These are phyloP conservation scores for Hygrophorus pudorinus DNA, from an alignment of 768 basidiomycete genomes.

Conservation along the genomic window DNA sequence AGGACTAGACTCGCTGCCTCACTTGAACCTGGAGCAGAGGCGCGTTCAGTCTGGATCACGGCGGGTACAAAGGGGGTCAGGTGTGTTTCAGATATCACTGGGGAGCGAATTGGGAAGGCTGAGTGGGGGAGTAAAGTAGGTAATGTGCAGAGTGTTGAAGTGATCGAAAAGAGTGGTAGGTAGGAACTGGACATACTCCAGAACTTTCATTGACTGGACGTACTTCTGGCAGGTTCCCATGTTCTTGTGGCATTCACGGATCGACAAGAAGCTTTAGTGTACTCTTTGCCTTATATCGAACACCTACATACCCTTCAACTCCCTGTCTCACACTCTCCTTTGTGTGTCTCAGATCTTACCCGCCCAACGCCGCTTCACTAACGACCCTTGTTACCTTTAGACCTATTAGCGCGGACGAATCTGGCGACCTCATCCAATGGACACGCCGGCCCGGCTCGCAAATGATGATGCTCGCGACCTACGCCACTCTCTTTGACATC, in stretches of 20 bases:
- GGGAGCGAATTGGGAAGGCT: slow-evolving; percentile 54
- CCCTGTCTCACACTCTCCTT: slow-evolving; percentile 19
- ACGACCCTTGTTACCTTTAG: slow-evolving; percentile 3
- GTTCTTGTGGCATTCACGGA: slow-evolving; percentile 51
- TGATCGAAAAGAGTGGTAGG: slow-evolving; percentile 57
- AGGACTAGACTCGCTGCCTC: too few species aligned
- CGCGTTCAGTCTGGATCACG: slow-evolving; percentile 32
- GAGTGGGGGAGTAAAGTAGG: slow-evolving; percentile 54
- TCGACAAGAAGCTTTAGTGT: slow-evolving; percentile 36
- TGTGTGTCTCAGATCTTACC: slow-evolving; percentile 19
- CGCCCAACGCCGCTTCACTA: background rate
- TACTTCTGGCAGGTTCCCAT: slow-evolving; percentile 29
- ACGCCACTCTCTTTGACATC: slow-evolving; percentile 52
- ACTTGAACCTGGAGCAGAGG: slow-evolving; percentile 13
- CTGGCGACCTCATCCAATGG: slow-evolving; percentile 47
- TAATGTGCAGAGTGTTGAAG: slow-evolving; percentile 36
- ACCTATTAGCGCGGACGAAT: slow-evolving; percentile 17
- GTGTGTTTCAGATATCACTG: slow-evolving; percentile 46
- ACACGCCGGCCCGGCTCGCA: slow-evolving; percentile 23
- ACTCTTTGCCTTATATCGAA: slow-evolving; percentile 58
- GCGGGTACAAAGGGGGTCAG: slow-evolving; percentile 52
- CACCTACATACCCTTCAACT: slow-evolving; percentile 36
- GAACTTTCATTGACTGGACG: background rate
- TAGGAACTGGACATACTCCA: background rate
- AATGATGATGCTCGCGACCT: slow-evolving; percentile 28